Percentiles rank a stretch among this genome's conserved stretches.
Evolutionary conservation across 495 filamentous ascomycete species (phyloP).

Genomic region (Penicillium diatomitis): DNA sequence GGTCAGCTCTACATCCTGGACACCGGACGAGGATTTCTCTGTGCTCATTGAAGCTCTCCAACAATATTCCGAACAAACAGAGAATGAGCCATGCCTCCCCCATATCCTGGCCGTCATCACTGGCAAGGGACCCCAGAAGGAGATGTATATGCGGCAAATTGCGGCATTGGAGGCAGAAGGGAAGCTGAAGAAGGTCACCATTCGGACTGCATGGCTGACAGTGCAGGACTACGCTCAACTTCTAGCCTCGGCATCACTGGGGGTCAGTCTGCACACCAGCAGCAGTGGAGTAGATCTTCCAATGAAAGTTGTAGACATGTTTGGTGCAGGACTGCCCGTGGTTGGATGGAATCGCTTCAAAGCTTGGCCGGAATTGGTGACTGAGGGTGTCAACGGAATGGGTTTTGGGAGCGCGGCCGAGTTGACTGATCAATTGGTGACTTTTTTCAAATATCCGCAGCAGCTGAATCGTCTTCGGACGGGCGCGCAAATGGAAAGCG

Average conservation of each 20-base stretch:
- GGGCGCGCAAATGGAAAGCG: conserved; percentile 71
- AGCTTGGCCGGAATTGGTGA: conserved; percentile 79
- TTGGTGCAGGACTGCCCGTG: conserved; percentile 86
- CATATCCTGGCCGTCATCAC: conserved; percentile 81
- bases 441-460: conserved; percentile 48
- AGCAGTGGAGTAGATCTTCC: conserved; percentile 92
- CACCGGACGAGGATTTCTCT: conserved; percentile 89
- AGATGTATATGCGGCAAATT: conserved; percentile 62
- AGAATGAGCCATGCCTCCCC: conserved; percentile 36
- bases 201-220: conserved; percentile 75
- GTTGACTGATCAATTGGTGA: conserved; percentile 47
- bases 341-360: conserved; percentile 74
- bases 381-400: conserved; percentile 72
- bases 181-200: conserved; percentile 55
- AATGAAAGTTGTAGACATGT: conserved; percentile 99
- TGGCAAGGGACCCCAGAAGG: conserved; percentile 79
- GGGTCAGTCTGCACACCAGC: conserved; percentile 84
- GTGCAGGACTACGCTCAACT: conserved; percentile 76
- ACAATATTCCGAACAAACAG: conserved; percentile 51
- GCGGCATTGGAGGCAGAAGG: conserved; percentile 44
- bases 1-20: conserved; percentile 93
- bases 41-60: conserved; percentile 79
- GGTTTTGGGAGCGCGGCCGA: conserved; percentile 64
- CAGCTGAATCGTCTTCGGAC: conserved; percentile 53
- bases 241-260: conserved; percentile 81